Conservation (phyloP, 768 basidiomycete genomes). For the Mycena epipterygia region DNA sequence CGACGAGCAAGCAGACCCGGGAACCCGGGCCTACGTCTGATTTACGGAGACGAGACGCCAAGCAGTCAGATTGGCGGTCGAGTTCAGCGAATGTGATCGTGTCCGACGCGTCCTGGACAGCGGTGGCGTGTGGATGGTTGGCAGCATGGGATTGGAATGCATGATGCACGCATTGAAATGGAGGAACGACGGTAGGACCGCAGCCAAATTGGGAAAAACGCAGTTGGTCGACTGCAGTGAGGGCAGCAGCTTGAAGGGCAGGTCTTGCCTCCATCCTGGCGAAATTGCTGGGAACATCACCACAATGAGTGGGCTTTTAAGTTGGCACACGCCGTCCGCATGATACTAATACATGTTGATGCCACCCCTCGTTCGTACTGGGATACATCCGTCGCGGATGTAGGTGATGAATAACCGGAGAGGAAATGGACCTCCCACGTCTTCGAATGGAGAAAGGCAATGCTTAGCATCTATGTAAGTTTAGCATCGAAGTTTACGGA, state of each 20-base stretch:
- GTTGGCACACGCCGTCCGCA: slow-evolving; percentile 18
- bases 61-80: slow-evolving; percentile 48
- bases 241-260: slow-evolving; percentile 38
- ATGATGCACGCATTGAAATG: slow-evolving; percentile 67
- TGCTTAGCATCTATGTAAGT: neutral
- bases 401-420: slow-evolving; percentile 1
- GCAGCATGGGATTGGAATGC: slow-evolving; percentile 65
- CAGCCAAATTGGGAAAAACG: slow-evolving; percentile 62
- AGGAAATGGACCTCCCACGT: slow-evolving; percentile 27
- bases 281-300: slow-evolving; percentile 32
- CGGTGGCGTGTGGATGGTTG: slow-evolving; percentile 56
- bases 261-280: slow-evolving; percentile 18
- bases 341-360: slow-evolving; percentile 13
- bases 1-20: slow-evolving; percentile 68
- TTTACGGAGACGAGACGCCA: slow-evolving; percentile 24
- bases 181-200: slow-evolving; percentile 51
- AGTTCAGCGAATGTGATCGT: slow-evolving; percentile 66
- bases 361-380: neutral
- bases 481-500: neutral
- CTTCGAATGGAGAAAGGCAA: neutral
- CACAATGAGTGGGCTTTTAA: slow-evolving; percentile 20
- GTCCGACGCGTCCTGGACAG: slow-evolving; percentile 63
- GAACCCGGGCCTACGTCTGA: slow-evolving; percentile 60
- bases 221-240: slow-evolving; percentile 56
- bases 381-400: neutral